These are phyloP conservation scores for Chrysoporthe austroafricana DNA, from an alignment of 2,329 filamentous ascomycete genomes.

Conservation along the genomic window DNA sequence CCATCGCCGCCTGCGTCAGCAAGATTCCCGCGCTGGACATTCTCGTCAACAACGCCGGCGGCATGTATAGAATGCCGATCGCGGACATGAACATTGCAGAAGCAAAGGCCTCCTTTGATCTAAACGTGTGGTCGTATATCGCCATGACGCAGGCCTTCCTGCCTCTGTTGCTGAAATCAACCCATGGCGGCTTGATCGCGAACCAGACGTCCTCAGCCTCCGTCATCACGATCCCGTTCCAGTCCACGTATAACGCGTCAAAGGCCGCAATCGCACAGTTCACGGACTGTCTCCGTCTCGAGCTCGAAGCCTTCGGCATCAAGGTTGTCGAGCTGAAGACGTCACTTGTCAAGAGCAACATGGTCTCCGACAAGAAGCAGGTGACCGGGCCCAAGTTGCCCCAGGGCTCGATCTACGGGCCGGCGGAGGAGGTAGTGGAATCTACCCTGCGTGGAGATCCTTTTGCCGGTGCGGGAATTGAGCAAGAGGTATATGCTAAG, in stretches of 20 bases:
- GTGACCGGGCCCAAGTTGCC: not conserved
- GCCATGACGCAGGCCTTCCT: constrained; percentile 33
- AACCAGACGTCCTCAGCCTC: constrained; percentile 15
- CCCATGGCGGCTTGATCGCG: constrained; percentile 8
- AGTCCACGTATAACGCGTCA: constrained; percentile 15
- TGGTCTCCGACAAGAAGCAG: not conserved
- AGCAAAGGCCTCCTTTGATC: constrained; percentile 31
- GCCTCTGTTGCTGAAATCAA: constrained; percentile 32
- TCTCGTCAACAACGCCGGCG: constrained; percentile 21
- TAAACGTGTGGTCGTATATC: constrained; percentile 36
- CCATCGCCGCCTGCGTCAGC: constrained; percentile 38
- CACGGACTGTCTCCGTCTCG: constrained; percentile 40
- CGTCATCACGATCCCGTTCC: constrained; percentile 3
- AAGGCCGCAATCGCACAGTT: constrained; percentile 18
- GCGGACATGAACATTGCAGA: constrained; percentile 30
- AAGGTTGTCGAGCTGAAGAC: constrained; percentile 41
- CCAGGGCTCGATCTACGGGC: constrained; percentile 7
- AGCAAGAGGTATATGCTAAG: not conserved
- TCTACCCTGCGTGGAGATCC: not conserved
- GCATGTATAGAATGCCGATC: constrained; percentile 33
- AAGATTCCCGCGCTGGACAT: constrained; percentile 17
- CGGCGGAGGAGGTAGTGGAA: not conserved
- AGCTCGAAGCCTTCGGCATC: constrained; percentile 42
- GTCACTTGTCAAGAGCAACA: constrained; percentile 38
- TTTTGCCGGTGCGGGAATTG: not conserved